These are phyloP conservation scores for Pythium rhizo-oryzae DNA, from an alignment of 352 stramenopile genomes.

Conservation along the genomic window DNA sequence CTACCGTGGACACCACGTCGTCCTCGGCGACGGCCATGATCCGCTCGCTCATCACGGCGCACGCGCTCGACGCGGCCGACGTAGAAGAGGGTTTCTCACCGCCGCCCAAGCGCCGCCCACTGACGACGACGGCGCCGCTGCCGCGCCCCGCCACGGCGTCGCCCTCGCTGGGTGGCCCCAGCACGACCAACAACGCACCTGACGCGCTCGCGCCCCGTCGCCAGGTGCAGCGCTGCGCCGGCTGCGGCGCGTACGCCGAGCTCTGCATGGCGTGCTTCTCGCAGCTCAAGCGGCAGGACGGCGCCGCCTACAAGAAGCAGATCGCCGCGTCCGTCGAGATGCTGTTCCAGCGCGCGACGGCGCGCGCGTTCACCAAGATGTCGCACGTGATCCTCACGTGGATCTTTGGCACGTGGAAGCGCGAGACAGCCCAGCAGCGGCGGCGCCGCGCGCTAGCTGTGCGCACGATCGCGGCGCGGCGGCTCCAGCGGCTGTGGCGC, in stretches of 20 bases:
- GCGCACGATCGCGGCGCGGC: slow-evolving; percentile 32
- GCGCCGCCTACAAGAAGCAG: slow-evolving; percentile 67
- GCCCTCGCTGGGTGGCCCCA: background rate
- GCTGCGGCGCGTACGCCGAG: slow-evolving; percentile 65
- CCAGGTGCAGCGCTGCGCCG: slow-evolving; percentile 47
- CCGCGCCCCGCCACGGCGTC: slow-evolving; percentile 1
- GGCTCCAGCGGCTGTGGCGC: slow-evolving; percentile 43
- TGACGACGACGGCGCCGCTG: background rate
- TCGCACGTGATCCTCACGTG: slow-evolving; percentile 55
- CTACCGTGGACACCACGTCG: background rate
- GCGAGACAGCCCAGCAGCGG: slow-evolving; percentile 36
- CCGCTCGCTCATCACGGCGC: slow-evolving; percentile 37
- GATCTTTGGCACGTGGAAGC: slow-evolving; percentile 68
- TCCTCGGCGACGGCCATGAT: slow-evolving; percentile 39
- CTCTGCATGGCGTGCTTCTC: slow-evolving; percentile 76
- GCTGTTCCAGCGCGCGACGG: slow-evolving; percentile 62
- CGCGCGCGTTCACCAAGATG: slow-evolving; percentile 61
- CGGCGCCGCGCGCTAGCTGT: slow-evolving; percentile 28
- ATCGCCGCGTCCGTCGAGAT: slow-evolving; percentile 60
- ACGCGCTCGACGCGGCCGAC: background rate
- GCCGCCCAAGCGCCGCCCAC: slow-evolving; percentile 6
- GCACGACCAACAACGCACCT: background rate
- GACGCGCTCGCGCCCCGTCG: background rate
- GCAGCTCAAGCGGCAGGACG: slow-evolving; percentile 62
- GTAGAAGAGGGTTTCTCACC: background rate